Evolutionary conservation across 2,329 filamentous ascomycete genomes (phyloP).

Genomic region (Meredithiella fracta): DNA sequence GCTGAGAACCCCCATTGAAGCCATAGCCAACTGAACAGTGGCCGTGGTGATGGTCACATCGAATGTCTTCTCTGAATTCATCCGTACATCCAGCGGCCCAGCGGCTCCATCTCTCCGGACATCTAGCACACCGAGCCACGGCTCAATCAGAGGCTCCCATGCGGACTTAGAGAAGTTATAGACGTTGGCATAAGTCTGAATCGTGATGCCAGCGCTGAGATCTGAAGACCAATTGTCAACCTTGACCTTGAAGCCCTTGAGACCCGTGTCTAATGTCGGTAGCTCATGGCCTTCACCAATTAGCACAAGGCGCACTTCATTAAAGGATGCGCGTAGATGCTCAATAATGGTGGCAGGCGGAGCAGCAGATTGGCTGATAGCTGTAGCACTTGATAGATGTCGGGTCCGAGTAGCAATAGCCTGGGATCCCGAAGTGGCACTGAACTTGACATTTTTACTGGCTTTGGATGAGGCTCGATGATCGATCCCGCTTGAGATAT

Average conservation of each 20-base stretch:
- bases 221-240: slow-evolving; percentile 84
- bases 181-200: slow-evolving; percentile 88
- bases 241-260: slow-evolving; percentile 74
- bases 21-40: slow-evolving; percentile 81
- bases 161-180: slow-evolving; percentile 99
- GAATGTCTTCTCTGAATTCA: slow-evolving; percentile 77
- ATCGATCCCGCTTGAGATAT: background rate
- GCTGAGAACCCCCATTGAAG: slow-evolving; percentile 79
- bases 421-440: background rate
- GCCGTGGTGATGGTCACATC: slow-evolving; percentile 87
- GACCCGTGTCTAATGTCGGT: slow-evolving; percentile 81
- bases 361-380: background rate
- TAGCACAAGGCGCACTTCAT: slow-evolving; percentile 78
- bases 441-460: background rate
- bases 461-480: background rate
- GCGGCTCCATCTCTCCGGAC: slow-evolving; percentile 62
- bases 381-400: background rate
- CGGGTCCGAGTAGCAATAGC: background rate
- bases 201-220: slow-evolving; percentile 71
- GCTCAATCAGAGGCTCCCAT: slow-evolving; percentile 92
- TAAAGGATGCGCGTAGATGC: slow-evolving; percentile 69
- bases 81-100: slow-evolving; percentile 64
- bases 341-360: slow-evolving; percentile 31
- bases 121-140: slow-evolving; percentile 88
- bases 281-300: slow-evolving; percentile 94